Percentiles rank a stretch among this genome's conserved stretches.
Evolutionary conservation across 768 basidiomycete species (phyloP).

Genomic region (Lyophyllum shimeji): DNA sequence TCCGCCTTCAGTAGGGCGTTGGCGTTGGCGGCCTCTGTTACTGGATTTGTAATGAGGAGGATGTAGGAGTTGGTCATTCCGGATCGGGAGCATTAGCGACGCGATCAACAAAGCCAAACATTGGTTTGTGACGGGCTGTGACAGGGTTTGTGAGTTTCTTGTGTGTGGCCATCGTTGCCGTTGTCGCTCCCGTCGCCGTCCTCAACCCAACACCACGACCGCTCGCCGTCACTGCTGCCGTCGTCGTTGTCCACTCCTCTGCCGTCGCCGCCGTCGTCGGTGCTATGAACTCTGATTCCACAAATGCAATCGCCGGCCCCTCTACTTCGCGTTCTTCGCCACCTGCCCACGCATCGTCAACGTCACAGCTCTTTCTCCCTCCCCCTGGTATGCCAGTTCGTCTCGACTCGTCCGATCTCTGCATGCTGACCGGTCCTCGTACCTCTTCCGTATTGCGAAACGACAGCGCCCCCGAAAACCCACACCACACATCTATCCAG

Average conservation of each 20-base stretch:
- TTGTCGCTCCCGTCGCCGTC: slow-evolving; percentile 14
- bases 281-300: slow-evolving; percentile 40
- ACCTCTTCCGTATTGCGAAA: slow-evolving; percentile 6
- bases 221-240: slow-evolving; percentile 17
- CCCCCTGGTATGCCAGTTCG: slow-evolving; percentile 37
- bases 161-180: slow-evolving; percentile 17
- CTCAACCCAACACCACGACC: slow-evolving; percentile 7
- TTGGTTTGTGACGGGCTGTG: slow-evolving; percentile 11
- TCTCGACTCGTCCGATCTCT: background rate
- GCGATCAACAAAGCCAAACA: slow-evolving; percentile 24
- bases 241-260: slow-evolving; percentile 21
- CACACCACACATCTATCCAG: slow-evolving; percentile 58
- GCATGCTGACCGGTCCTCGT: background rate
- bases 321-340: slow-evolving; percentile 38
- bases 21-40: too few species aligned
- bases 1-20: too few species aligned
- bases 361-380: slow-evolving; percentile 36
- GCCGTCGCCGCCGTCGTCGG: slow-evolving; percentile 9
- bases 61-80: too few species aligned
- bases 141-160: slow-evolving; percentile 15
- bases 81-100: background rate
- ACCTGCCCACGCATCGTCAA: slow-evolving; percentile 28
- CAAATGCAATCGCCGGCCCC: slow-evolving; percentile 66
- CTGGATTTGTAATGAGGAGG: too few species aligned
- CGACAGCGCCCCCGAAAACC: slow-evolving; percentile 33